Percentiles rank a stretch among this genome's conserved stretches.
Evolutionary conservation across 1,284 basidiomycete species (phyloP).

Genomic region (Apiotrichum sp.): DNA sequence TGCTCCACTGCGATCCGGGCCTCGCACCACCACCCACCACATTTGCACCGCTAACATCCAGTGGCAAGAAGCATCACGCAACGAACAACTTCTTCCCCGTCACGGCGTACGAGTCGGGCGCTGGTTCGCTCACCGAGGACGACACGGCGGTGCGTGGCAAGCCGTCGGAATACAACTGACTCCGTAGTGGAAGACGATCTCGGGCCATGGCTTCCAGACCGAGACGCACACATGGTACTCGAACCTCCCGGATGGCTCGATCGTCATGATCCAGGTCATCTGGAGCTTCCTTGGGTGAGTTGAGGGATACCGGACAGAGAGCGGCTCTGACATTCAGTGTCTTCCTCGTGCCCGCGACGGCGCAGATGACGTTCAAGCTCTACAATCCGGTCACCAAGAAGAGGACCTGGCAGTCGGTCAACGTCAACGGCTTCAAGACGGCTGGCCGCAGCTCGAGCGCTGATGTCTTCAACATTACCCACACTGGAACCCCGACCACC

Average conservation of each 20-base stretch:
- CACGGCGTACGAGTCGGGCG: slow-evolving; percentile 49
- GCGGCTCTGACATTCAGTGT: slow-evolving; percentile 24
- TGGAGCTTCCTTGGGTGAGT: slow-evolving; percentile 90
- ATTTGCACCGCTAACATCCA: neutral
- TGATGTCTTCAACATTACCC: slow-evolving; percentile 73
- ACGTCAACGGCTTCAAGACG: slow-evolving; percentile 70
- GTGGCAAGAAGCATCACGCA: neutral
- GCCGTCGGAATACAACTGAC: too few relatives aligned
- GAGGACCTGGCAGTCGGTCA: slow-evolving; percentile 80
- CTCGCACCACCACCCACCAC: neutral
- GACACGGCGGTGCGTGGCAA: slow-evolving; percentile 39
- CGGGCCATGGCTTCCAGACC: slow-evolving; percentile 68
- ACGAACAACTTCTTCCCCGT: slow-evolving; percentile 60
- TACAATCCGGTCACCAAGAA: slow-evolving; percentile 74
- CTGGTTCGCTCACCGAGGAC: slow-evolving; percentile 33
- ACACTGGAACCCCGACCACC: slow-evolving; percentile 58
- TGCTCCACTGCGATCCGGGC: neutral
- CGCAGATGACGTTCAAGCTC: slow-evolving; percentile 92
- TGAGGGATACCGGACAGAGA: too few relatives aligned
- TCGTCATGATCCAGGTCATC: slow-evolving; percentile 86
- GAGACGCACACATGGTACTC: slow-evolving; percentile 92
- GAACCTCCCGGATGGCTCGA: slow-evolving; percentile 72
- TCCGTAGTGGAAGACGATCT: slow-evolving; percentile 64
- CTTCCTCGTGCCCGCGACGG: slow-evolving; percentile 59
- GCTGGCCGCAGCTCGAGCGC: slow-evolving; percentile 86